Evolutionary conservation across 192 early-diverging fungal species (phyloP).

Genomic region (Backusella luteola): DNA sequence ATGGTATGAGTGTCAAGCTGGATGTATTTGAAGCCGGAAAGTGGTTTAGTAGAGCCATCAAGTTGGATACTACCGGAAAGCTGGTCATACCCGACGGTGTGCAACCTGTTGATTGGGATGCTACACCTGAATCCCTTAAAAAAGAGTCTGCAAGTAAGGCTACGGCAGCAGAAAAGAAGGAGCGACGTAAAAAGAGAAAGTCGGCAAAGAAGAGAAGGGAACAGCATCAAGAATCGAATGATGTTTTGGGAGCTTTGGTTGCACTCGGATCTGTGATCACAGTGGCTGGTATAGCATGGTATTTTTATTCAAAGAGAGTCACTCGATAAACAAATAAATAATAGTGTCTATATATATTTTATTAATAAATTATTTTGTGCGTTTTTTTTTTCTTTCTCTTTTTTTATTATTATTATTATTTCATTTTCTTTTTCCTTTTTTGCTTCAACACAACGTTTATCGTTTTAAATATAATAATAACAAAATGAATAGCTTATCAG

Average conservation of each 20-base stretch:
- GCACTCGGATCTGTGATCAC: constrained; percentile 22
- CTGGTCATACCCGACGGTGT: constrained; percentile 30
- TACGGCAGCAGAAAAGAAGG: constrained; percentile 10
- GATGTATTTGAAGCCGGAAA: constrained; percentile 32
- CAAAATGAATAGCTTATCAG: neutral
- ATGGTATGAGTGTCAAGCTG: constrained; percentile 32
- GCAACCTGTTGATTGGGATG: constrained; percentile 30
- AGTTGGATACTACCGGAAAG: constrained; percentile 32
- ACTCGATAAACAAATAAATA: constrained; percentile 10
- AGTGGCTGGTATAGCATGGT: constrained; percentile 32
- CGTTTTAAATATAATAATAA: neutral
- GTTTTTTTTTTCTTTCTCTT: constrained; percentile 3
- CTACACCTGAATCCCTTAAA: neutral
- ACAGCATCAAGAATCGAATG: neutral
- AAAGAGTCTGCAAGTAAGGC: neutral
- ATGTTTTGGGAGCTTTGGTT: constrained; percentile 9
- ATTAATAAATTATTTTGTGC: neutral
- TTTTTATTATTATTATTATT: neutral
- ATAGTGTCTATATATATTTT: neutral
- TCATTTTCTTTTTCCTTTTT: neutral
- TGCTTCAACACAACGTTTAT: neutral
- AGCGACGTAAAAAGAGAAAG: constrained; percentile 16
- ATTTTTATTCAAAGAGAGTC: constrained; percentile 23
- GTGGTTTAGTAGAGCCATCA: constrained; percentile 36
- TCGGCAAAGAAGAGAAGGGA: neutral